Percentiles rank a stretch among this genome's conserved stretches.
Evolutionary conservation across 2,329 filamentous ascomycete genomes (phyloP).

Genomic region (Grosmannia huntii): DNA sequence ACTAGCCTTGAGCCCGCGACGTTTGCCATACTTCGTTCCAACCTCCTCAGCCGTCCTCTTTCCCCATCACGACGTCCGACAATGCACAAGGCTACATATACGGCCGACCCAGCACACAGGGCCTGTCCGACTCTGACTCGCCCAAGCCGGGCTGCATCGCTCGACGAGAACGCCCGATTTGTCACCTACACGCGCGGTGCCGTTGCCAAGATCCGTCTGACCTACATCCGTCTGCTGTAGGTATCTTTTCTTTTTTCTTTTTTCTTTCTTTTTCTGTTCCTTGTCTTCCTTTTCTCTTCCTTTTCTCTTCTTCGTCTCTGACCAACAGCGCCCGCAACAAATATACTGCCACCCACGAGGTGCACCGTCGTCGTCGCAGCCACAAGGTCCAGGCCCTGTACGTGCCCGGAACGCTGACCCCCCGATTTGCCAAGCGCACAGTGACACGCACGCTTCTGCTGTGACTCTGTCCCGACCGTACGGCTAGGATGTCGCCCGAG

Average conservation of each 20-base stretch:
- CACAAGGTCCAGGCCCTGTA: conserved; percentile 12
- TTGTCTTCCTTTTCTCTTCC: neutral
- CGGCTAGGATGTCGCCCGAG: conserved; percentile 14
- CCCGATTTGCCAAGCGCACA: conserved; percentile 21
- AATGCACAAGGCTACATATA: neutral
- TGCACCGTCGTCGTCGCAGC: conserved; percentile 15
- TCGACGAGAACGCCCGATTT: conserved; percentile 18
- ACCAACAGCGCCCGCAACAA: conserved; percentile 11
- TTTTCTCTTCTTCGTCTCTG: neutral
- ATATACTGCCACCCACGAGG: conserved; percentile 1
- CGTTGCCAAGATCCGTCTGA: conserved; percentile 33
- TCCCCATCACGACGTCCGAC: neutral
- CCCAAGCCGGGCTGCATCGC: conserved; percentile 1
- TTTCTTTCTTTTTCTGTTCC: neutral
- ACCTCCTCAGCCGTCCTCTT: neutral
- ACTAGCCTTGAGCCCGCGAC: neutral
- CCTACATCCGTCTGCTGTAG: conserved; percentile 20
- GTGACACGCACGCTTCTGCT: conserved; percentile 15
- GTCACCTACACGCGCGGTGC: conserved; percentile 28
- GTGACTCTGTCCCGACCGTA: neutral
- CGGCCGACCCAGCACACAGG: neutral
- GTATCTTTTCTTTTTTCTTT: neutral
- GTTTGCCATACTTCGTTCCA: neutral
- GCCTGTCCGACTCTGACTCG: neutral
- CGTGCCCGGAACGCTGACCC: conserved; percentile 9